phyloP scores from a whole-genome alignment of 768 basidiomycete species.

The Agrocybe pediades region DNA sequence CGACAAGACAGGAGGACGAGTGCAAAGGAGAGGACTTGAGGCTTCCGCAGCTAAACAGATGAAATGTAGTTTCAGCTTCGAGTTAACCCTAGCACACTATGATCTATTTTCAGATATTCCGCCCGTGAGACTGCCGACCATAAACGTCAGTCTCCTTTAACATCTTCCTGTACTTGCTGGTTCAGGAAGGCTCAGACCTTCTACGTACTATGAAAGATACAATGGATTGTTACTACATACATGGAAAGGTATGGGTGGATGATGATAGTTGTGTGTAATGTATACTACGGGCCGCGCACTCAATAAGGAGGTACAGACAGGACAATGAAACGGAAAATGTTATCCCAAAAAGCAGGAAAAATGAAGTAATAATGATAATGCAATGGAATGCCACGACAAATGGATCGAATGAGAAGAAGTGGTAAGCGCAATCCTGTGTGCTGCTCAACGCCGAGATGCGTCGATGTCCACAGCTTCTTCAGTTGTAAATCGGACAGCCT shows the following conservation, averaged over 20 bases:
- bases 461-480: constrained; percentile 39
- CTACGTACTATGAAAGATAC: constrained; percentile 7
- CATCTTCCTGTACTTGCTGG: background rate
- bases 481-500: constrained; percentile 30
- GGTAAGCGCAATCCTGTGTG: background rate
- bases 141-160: background rate
- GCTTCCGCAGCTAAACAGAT: background rate
- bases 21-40: background rate
- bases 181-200: background rate
- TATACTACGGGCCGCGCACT: background rate
- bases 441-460: constrained; percentile 13
- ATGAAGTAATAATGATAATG: constrained; percentile 15
- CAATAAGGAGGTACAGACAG: background rate
- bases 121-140: background rate
- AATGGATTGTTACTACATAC: constrained; percentile 5
- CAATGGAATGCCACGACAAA: constrained; percentile 1
- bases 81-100: background rate
- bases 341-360: constrained; percentile 1
- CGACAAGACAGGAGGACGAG: too few relatives aligned
- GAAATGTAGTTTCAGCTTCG: background rate
- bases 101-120: background rate
- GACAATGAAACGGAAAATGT: background rate
- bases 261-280: background rate
- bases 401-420: background rate
- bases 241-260: constrained; percentile 1